Conservation (phyloP, 345 rosid species). For the Eucalyptus camaldulensis region DNA sequence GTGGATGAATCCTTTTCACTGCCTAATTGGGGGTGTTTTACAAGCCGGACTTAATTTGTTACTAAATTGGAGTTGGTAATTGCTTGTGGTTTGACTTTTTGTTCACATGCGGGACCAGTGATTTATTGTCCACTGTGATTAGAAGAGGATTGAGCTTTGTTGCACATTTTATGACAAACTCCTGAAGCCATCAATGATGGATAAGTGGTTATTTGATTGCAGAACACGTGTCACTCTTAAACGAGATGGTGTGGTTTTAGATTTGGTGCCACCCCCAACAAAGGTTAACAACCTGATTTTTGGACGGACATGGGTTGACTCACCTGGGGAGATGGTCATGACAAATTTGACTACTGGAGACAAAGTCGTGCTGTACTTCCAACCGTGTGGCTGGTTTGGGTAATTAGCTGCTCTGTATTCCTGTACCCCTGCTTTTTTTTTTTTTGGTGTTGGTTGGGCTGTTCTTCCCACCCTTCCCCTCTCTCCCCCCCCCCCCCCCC, state of each 20-base stretch:
- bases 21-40: neutral
- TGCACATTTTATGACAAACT: neutral
- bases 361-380: slow-evolving; percentile 67
- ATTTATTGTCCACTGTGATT: neutral
- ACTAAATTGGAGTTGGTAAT: neutral
- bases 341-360: slow-evolving; percentile 66
- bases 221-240: slow-evolving; percentile 63
- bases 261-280: slow-evolving; percentile 71
- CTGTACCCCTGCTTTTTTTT: neutral
- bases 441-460: neutral
- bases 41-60: neutral
- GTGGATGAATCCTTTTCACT: neutral
- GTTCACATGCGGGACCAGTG: neutral
- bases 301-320: slow-evolving; percentile 79
- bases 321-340: slow-evolving; percentile 78
- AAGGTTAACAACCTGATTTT: slow-evolving; percentile 66
- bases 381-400: slow-evolving; percentile 92
- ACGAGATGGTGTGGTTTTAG: slow-evolving; percentile 58
- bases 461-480: neutral
- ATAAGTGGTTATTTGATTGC: slow-evolving; percentile 1
- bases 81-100: neutral
- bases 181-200: neutral
- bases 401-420: neutral
- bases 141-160: neutral
- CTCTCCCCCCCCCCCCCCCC: too few species aligned